Evolutionary conservation across 2,329 filamentous ascomycete species (phyloP).

Genomic region (Xylaria sp.): DNA sequence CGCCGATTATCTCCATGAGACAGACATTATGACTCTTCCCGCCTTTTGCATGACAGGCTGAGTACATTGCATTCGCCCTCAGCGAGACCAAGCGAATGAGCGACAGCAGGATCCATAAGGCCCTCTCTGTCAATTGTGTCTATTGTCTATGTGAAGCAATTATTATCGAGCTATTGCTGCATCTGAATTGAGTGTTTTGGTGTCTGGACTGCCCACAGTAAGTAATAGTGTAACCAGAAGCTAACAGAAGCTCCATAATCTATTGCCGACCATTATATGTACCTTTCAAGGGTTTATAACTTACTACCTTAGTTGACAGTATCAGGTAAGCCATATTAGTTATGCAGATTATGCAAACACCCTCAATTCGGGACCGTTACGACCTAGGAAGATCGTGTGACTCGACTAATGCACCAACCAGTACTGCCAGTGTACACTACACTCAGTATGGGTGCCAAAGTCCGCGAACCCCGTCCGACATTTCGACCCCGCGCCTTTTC

Average conservation of each 20-base stretch:
- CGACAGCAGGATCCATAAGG: background rate
- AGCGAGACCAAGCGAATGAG: conserved; percentile 5
- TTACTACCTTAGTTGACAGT: background rate
- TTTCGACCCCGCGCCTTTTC: conserved; percentile 22
- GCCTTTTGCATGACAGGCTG: conserved; percentile 14
- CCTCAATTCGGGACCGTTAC: background rate
- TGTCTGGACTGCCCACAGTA: background rate
- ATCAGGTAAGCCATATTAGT: conserved; percentile 17
- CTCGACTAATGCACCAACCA: conserved; percentile 2
- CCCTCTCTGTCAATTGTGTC: background rate
- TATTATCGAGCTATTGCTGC: conserved; percentile 3
- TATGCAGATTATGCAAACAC: conserved; percentile 15
- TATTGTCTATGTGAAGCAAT: background rate
- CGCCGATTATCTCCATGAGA: conserved; percentile 7
- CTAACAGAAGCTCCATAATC: background rate
- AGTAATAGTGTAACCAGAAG: background rate
- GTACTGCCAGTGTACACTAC: no score
- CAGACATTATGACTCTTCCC: conserved; percentile 24
- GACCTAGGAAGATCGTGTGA: conserved; percentile 18
- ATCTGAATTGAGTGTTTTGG: background rate
- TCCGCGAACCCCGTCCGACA: conserved; percentile 30
- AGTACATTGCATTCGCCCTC: conserved; percentile 2
- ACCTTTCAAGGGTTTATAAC: background rate
- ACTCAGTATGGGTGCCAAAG: conserved; percentile 18
- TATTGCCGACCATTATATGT: background rate